phyloP scores from a whole-genome alignment of 345 rosid species.

The Citrus cavaleriei region DNA sequence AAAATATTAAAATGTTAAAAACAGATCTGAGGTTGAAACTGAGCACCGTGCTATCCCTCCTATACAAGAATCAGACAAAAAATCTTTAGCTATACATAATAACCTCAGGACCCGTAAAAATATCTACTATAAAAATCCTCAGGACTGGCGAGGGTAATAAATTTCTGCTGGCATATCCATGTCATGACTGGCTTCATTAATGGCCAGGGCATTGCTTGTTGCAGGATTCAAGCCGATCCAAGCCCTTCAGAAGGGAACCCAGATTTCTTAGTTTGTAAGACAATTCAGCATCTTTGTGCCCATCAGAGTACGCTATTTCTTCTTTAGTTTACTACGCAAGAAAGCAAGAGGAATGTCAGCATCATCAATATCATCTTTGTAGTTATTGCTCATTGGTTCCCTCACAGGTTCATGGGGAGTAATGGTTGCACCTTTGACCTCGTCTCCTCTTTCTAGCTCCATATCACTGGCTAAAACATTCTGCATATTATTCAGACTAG shows the following conservation, averaged over 20 bases:
- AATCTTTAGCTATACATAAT: neutral
- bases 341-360: conserved; percentile 12
- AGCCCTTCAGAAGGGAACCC: neutral
- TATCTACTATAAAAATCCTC: neutral
- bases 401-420: neutral
- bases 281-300: neutral
- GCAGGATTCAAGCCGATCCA: neutral
- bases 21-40: neutral
- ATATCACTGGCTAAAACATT: neutral
- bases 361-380: neutral
- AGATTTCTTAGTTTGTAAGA: neutral
- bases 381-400: neutral
- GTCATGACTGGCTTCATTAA: neutral
- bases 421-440: neutral
- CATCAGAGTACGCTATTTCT: neutral
- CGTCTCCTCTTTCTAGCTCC: neutral
- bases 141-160: neutral
- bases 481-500: neutral
- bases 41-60: neutral
- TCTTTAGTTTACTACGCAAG: conserved; percentile 2
- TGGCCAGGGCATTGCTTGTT: no score
- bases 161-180: neutral
- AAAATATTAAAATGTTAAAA: neutral
- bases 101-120: neutral
- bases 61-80: neutral